Evolutionary conservation across 805 yeast genomes (phyloP), one percentile per base, ranked within the genome.

Genomic region (Scheffersomyces lignosus): DNA sequence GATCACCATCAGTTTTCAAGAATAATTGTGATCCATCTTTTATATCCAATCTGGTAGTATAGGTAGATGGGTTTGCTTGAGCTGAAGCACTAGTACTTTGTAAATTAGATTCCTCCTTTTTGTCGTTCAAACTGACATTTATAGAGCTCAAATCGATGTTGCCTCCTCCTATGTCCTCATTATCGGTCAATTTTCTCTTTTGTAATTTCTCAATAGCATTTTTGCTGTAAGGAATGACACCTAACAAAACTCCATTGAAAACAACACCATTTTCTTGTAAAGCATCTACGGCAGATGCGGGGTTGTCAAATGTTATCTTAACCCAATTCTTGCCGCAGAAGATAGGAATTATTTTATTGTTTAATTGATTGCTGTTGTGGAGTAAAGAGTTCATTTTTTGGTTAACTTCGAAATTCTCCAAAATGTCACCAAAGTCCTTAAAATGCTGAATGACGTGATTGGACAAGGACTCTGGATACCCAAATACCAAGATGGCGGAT

Each of bases 311-410:
- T 3, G 97, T 90, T 36, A 91, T 57, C 54, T 89, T 86, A n/a
- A 90, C 80, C 98, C 98, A 91, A 27, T 87, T 81, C 31, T 80
- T 76, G 1, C 98, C 98, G 9, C 90, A 75, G 60, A 79, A 85
- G 6, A 91, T 82, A 3, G 96, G 95, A 39, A 52, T 66, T 58
- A 47, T 43, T 22, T 48, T 51, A n/a, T 43, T 47, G 10, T 33
- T 33, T 18, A 35, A 27, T 12, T 28, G 36, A 10, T 15, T 24
- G 15, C 18, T 34, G 31, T 33, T 22, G 5, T 15, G 24, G 5
- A 31, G 31, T 15, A 40, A 27, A 15, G 44, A 36, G n/a, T 28
- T 46, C 20, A 38, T 32, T 22, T 44, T 49, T 6, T 34, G 34
- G 20, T 45, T 56, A 9, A 49, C 54, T 47, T 80, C 81, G 49